A percentile compares a stretch with the other conserved stretches of the same genome.
phyloP scores from a whole-genome alignment of 2,329 filamentous ascomycete genomes.

The Exophiala lecanii-corni region DNA sequence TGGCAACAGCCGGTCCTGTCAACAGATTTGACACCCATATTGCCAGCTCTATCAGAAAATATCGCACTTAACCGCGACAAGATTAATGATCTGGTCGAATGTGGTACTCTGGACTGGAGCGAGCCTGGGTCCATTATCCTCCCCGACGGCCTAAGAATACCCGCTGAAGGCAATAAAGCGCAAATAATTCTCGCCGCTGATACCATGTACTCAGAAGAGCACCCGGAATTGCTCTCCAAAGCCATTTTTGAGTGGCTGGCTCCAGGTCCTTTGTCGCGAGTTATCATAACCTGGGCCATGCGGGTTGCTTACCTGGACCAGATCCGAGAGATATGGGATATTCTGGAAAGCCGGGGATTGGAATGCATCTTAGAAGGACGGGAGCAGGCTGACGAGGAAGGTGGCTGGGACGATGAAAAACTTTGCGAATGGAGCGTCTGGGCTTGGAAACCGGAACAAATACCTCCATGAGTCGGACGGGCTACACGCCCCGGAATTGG shows the following conservation, averaged over 20 bases:
- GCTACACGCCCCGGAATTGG: neutral
- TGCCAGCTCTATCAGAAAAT: slow-evolving; percentile 73
- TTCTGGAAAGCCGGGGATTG: slow-evolving; percentile 35
- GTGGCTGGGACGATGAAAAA: slow-evolving; percentile 45
- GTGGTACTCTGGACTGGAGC: slow-evolving; percentile 50
- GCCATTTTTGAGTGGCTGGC: slow-evolving; percentile 36
- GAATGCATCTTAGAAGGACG: slow-evolving; percentile 41
- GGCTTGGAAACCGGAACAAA: slow-evolving; percentile 32
- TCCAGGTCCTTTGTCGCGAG: slow-evolving; percentile 27
- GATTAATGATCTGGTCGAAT: slow-evolving; percentile 65
- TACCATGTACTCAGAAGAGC: slow-evolving; percentile 39
- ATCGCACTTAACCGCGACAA: slow-evolving; percentile 60
- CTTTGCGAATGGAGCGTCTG: slow-evolving; percentile 48
- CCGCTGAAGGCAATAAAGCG: slow-evolving; percentile 27
- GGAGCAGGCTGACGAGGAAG: slow-evolving; percentile 42
- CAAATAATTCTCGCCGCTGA: slow-evolving; percentile 40
- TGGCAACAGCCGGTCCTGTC: slow-evolving; percentile 64
- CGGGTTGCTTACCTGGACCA: slow-evolving; percentile 41
- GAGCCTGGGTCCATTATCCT: slow-evolving; percentile 27
- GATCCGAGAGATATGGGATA: slow-evolving; percentile 39
- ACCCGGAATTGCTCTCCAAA: slow-evolving; percentile 35
- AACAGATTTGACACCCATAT: slow-evolving; percentile 79
- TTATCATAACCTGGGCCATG: slow-evolving; percentile 38
- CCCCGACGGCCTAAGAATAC: slow-evolving; percentile 7
- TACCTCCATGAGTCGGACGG: too few species aligned